A percentile compares a stretch with the other conserved stretches of the same genome.
These are phyloP conservation scores for Podospora pseudocomata DNA, from an alignment of 495 filamentous ascomycete genomes.

Conservation along the genomic window DNA sequence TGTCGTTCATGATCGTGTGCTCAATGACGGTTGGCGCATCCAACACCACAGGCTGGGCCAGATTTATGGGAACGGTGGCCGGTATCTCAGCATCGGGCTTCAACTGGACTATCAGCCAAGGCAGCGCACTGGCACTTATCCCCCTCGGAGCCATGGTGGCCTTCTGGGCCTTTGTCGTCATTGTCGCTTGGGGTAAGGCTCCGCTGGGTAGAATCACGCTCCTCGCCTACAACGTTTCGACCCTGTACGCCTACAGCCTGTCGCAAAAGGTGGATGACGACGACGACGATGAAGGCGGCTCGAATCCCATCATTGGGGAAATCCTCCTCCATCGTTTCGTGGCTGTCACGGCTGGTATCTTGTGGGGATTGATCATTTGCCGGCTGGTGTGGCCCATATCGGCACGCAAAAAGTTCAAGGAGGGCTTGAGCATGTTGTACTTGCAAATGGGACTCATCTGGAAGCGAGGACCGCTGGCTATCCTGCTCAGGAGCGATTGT, in stretches of 20 bases:
- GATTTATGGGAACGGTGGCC: constrained; percentile 83
- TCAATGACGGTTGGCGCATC: constrained; percentile 95
- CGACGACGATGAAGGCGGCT: constrained; percentile 80
- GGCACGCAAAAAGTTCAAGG: constrained; percentile 78
- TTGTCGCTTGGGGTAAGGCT: constrained; percentile 75
- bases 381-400: constrained; percentile 90
- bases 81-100: constrained; percentile 72
- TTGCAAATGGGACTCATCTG: constrained; percentile 93
- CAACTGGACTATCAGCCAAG: constrained; percentile 70
- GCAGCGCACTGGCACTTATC: constrained; percentile 68
- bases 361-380: constrained; percentile 92
- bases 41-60: constrained; percentile 82
- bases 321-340: constrained; percentile 89
- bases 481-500: constrained; percentile 54
- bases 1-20: constrained; percentile 98
- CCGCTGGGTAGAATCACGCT: constrained; percentile 90
- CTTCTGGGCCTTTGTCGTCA: constrained; percentile 82
- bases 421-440: constrained; percentile 81
- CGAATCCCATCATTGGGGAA: constrained; percentile 75
- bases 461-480: constrained; percentile 87
- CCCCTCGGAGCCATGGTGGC: constrained; percentile 77
- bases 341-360: constrained; percentile 78
- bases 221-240: constrained; percentile 95
- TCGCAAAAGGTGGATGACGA: constrained; percentile 74
- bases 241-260: constrained; percentile 89